Base-by-base conservation (phyloP, 108 stramenopile genomes). In the Ochromonas danica region DNA sequence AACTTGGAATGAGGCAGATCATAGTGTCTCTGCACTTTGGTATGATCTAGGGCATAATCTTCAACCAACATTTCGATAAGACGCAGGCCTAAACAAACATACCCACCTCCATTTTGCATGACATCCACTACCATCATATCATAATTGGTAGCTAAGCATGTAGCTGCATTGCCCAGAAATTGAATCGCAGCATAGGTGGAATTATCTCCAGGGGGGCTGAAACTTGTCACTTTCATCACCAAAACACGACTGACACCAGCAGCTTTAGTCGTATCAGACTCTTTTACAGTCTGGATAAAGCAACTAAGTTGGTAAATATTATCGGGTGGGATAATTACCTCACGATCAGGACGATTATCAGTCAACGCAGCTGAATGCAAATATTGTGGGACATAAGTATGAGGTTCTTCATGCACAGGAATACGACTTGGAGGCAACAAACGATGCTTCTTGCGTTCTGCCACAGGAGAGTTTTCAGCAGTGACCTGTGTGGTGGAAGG, bases 21-120 rank as follows among this genome's bases (percentile, higher is more conserved):
- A 22, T 70, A 70, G 36, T 40, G 67, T 31, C 14, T 70, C 67
- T 70, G 67, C 39, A 70, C 14, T 22, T 70, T 70, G 14, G 67
- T 70, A 31, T 70, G 67, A 31, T 70, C 67, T 31, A 31, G 17
- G 36, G 14, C 10, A 22, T 70, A 70, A 14, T 70, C 67, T 31
- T 70, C 14, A 10, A 70, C 67, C 17, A 70, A 31, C 67, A 70
- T 38, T 22, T 70, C 67, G 40, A 70, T 10, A 10, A 22, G 10
- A 22, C 67, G 36, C 67, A 70, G 67, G 40, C 67, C 67, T 10
- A 70, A 31, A 31, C 67, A 70, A 17, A 70, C 67, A 22, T 70
- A 70, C 14, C 67, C 67, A 17, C 67, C 67, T 10, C 67, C 67
- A 22, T 70, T 70, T 22, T 70, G 67, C 67, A 70, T 70, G 17